Evolutionary conservation across 345 rosid genomes (phyloP), one percentile per base, ranked within the genome.

Genomic region (Tarenaya hassleriana): DNA sequence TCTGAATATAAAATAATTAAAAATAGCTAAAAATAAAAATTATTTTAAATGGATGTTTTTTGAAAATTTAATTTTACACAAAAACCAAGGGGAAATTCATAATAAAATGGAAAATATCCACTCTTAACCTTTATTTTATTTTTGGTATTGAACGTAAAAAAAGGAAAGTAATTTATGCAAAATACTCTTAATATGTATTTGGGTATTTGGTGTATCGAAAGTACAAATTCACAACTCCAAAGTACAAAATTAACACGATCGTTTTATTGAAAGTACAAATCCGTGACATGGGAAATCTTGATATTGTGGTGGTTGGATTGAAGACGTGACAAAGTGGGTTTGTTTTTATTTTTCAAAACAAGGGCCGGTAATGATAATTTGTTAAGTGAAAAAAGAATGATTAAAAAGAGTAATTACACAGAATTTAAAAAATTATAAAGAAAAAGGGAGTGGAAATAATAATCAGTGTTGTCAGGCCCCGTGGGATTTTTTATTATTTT

Each of bases 251-350:
- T n/a, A n/a, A 55, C 43, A 56, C 17, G 9, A 8, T 34, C 7
- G 39, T 41, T 41, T 56, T 50, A 56, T 64, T 11, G 69, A 48
- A 50, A 57, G 34, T 2, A 37, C 41, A 44, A 7, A 58, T 57
- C 44, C 54, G 19, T 35, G 63, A 50, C 40, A 18, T 27, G 41
- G 57, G 47, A 64, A 50, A 34, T 56, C 38, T 57, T 53, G 54
- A 58, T 58, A 46, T n/a, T n/a, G n/a, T 5, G 68, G 62, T 56
- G 57, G 68, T 64, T 64, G 68, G 68, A 62, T 52, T 65, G n/a
- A 39, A 65, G 64, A 55, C 32, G 58, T 19, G 64, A 58, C 49
- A 58, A 65, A 65, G 50, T 65, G 39, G 64, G n/a, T n/a, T n/a
- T n/a, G n/a, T n/a, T n/a, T n/a, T 52, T 65, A 64, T 51, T 51